Conservation (phyloP, 2,329 filamentous ascomycete species). For the Chalaropsis thielavioides region DNA sequence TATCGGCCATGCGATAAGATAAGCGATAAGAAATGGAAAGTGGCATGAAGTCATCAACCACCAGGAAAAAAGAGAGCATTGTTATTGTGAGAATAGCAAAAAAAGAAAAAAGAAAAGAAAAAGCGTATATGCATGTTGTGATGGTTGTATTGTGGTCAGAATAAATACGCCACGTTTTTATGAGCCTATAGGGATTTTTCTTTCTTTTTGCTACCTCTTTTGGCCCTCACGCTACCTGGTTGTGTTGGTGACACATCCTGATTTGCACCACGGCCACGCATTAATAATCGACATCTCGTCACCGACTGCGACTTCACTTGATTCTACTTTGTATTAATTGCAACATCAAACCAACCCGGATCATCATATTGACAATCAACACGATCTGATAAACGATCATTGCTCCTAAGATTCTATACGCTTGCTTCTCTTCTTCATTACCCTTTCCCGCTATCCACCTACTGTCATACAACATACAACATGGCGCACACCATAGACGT, state of each 20-base stretch:
- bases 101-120: too few species aligned
- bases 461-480: constrained; percentile 17
- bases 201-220: not conserved
- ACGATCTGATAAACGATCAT: not conserved
- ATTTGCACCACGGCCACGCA: not conserved
- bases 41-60: constrained; percentile 5
- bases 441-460: too few species aligned
- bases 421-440: too few species aligned
- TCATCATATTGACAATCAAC: not conserved
- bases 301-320: not conserved
- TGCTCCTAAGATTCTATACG: too few species aligned
- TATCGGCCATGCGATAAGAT: not conserved
- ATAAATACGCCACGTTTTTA: not conserved
- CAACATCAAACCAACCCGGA: not conserved
- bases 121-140: too few species aligned
- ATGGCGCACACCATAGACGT: constrained; percentile 71
- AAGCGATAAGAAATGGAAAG: not conserved
- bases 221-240: not conserved
- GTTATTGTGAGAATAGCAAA: not conserved
- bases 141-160: too few species aligned
- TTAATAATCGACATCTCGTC: constrained; percentile 10
- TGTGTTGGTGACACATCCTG: not conserved
- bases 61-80: not conserved
- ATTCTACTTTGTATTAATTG: not conserved
- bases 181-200: not conserved